Base-by-base conservation (phyloP, 2,329 filamentous ascomycete species). In the Colletotrichum sp. region DNA sequence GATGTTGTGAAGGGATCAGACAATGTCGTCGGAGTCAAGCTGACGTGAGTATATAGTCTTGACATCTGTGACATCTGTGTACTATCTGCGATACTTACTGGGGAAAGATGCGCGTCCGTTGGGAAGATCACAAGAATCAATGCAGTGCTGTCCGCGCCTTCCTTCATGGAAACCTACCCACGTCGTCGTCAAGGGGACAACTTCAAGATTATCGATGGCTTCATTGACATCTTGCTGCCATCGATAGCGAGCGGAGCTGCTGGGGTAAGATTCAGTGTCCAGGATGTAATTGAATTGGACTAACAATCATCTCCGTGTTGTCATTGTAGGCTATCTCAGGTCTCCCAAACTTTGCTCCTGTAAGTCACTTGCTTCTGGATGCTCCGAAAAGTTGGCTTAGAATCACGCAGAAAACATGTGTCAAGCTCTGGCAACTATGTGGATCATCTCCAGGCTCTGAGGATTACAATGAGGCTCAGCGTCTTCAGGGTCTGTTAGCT, bases 271-370 rank as follows among this genome's bases (percentile, higher is more conserved):
- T 13, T 52, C 1, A 3, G 2, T 13, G n/a, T 4, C 12, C 10
- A 2, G 43, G 4, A 52, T 0, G 43, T 12, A 24, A 7, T 52
- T 0, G 3, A 52, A 21, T 1, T 7, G 6, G 1, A 3, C 43
- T 52, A 21, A 52, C n/a, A 21, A 21, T 13, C 10, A 2, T 52
- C 1, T 52, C 43, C n/a, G 43, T 6, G 3, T 10, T 1, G 1
- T 21, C 6, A 21, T 43, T 10, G 5, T 21, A 52, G 43, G 43
- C 43, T 52, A 52, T 52, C 43, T 52, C 43, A 52, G n/a, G 43
- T 13, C 43, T 52, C 3, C 43, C 43, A 52, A 52, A 52, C n/a
- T 52, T 52, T 52, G 43, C 43, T 52, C 43, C 43, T 52, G 43
- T 52, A 52, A 52, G 43, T 21, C 43, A 21, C 12, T 21, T 21